Base-by-base conservation (phyloP, 2,329 filamentous ascomycete genomes). In the Pseudophaeomoniella oleicola region DNA sequence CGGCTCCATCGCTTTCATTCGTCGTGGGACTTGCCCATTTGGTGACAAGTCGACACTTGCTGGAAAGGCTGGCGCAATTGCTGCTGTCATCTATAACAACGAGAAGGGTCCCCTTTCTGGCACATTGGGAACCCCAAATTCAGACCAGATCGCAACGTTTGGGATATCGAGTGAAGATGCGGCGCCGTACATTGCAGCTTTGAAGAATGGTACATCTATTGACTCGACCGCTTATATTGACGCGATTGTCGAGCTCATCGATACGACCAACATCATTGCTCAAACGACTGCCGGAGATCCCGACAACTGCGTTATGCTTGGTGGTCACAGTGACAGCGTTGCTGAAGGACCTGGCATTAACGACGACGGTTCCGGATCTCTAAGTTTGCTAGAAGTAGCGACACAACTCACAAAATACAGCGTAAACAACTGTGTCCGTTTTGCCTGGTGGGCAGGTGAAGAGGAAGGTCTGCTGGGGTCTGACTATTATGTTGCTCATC, bases 31-130 rank as follows among this genome's bases (percentile, higher is more conserved):
- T 2, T 90, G 83, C 51, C 46, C 73, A 5, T 90, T 88, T 46
- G 80, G 76, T 9, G 57, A 66, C 40, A 90, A 90, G 61, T 78
- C 78, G 1, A 67, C 67, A 37, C 60, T 71, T 11, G 81, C 83
- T 4, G 78, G 76, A 30, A 66, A 63, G 34, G 79, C 79, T 1
- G 80, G 81, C 14, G 83, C 83, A 4, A 55, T 72, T 3, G 82
- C 76, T 2, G 79, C 77, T 1, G 59, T 90, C 11, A 66, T 90
- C 35, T 87, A 82, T 59, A 85, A 88, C 62, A 79, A 77, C 45
- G 73, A 74, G 2, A 58, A 67, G 1, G 80, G 73, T 2, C 54
- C 59, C 3, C 57, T 85, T 1, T 66, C 69, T 35, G 83, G 81
- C 30, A 87, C 81, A 1, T 64, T 90, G 3, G 81, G 78, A 9